Percentiles rank a stretch among this genome's conserved stretches.
These are phyloP conservation scores for Lachnum nothofagi DNA, from an alignment of 2,329 filamentous ascomycete genomes.

Conservation along the genomic window DNA sequence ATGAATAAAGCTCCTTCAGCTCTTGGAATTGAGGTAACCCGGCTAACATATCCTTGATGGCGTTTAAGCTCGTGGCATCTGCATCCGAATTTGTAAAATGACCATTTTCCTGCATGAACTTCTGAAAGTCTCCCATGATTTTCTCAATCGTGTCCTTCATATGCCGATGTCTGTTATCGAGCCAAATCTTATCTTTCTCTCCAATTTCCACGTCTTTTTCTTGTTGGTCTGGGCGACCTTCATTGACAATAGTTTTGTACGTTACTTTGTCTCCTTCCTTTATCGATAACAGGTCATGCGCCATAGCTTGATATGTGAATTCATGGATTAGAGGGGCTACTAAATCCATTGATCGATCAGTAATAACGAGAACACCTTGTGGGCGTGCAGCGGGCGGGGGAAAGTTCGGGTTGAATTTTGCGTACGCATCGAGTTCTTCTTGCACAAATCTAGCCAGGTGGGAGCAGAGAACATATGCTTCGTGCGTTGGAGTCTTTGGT, in stretches of 20 bases:
- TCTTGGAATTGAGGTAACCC: constrained; percentile 91
- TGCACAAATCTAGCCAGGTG: constrained; percentile 89
- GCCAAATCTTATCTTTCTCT: constrained; percentile 91
- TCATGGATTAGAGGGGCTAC: constrained; percentile 86
- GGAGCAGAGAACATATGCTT: constrained; percentile 79
- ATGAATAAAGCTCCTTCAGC: constrained; percentile 88
- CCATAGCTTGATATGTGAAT: constrained; percentile 98
- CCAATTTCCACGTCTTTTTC: constrained; percentile 86
- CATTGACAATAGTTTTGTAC: constrained; percentile 74
- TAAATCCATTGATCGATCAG: constrained; percentile 89
- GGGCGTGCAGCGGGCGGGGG: constrained; percentile 74
- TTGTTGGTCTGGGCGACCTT: constrained; percentile 64
- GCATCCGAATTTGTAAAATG: constrained; percentile 76
- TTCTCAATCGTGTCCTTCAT: constrained; percentile 98
- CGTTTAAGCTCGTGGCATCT: constrained; percentile 72
- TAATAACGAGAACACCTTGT: constrained; percentile 76
- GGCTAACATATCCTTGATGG: constrained; percentile 95
- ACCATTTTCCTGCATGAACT: constrained; percentile 84
- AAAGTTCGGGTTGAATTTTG: constrained; percentile 76
- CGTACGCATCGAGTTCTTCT: constrained; percentile 83
- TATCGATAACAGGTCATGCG: constrained; percentile 84
- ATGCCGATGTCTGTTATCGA: constrained; percentile 86
- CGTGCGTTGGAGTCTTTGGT: constrained; percentile 69
- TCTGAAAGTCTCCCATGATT: constrained; percentile 85
- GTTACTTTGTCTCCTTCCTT: constrained; percentile 83